Conservation (phyloP, 2,329 filamentous ascomycete genomes). For the Sporothrix brunneoviolacea region DNA sequence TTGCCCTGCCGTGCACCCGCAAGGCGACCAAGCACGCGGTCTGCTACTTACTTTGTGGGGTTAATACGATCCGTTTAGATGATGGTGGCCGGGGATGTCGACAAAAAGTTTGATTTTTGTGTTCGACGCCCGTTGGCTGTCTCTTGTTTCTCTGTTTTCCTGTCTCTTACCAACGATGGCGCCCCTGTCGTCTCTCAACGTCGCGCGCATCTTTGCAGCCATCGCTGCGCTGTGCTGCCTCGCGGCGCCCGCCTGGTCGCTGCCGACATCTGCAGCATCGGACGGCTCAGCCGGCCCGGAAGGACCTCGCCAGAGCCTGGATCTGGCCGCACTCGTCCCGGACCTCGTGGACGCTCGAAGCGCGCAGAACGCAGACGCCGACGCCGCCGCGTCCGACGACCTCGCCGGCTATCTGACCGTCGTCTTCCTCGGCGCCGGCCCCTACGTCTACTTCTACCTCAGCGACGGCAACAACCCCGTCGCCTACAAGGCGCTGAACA, state of each 20-base stretch:
- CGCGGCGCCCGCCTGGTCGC: not conserved
- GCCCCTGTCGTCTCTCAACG: no score
- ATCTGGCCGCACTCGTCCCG: not conserved
- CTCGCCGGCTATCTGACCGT: slow-evolving; percentile 46
- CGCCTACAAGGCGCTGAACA: slow-evolving; percentile 43
- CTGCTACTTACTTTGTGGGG: not conserved
- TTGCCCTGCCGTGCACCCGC: slow-evolving; percentile 2
- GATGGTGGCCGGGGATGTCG: no score
- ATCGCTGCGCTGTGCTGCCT: no score
- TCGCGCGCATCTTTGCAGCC: no score
- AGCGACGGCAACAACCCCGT: slow-evolving; percentile 45
- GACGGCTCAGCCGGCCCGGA: not conserved
- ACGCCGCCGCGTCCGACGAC: slow-evolving; percentile 26
- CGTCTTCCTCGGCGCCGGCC: slow-evolving; percentile 48
- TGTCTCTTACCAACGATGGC: no score
- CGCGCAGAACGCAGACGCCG: not conserved
- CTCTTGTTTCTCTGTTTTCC: not conserved
- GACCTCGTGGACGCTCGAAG: not conserved
- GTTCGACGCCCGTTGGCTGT: no score
- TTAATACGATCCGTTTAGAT: no score
- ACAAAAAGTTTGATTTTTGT: no score
- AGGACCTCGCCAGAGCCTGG: not conserved
- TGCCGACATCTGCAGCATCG: no score
- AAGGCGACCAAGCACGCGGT: not conserved
- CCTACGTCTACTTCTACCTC: slow-evolving; percentile 47